These are phyloP conservation scores for Paecilomyces dactylethromorphus DNA, from an alignment of 2,329 filamentous ascomycete species.

Conservation along the genomic window DNA sequence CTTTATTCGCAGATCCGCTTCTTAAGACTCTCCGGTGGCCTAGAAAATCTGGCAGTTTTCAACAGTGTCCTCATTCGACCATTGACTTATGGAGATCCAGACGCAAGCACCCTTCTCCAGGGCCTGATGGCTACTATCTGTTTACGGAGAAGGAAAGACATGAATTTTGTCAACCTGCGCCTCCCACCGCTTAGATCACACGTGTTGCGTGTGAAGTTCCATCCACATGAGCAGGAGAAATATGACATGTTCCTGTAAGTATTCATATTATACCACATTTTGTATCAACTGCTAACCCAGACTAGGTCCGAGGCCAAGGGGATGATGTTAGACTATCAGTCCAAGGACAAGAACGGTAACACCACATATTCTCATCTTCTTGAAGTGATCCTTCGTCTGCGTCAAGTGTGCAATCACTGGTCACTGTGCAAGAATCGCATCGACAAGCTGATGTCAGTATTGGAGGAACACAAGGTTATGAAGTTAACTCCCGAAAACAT, in stretches of 20 bases:
- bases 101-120: constrained; percentile 62
- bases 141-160: constrained; percentile 76
- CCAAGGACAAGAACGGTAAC: constrained; percentile 35
- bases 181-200: constrained; percentile 73
- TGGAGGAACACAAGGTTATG: constrained; percentile 63
- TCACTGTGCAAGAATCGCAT: constrained; percentile 70
- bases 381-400: constrained; percentile 72
- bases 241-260: constrained; percentile 66
- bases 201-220: constrained; percentile 67
- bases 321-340: constrained; percentile 56
- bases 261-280: constrained; percentile 2
- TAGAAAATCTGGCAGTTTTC: constrained; percentile 68
- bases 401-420: constrained; percentile 88
- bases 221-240: constrained; percentile 65
- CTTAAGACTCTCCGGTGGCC: constrained; percentile 65
- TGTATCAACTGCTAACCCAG: constrained; percentile 17
- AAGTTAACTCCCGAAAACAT: constrained; percentile 66
- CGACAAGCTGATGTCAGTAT: constrained; percentile 61
- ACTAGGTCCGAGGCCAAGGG: constrained; percentile 65
- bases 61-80: constrained; percentile 65
- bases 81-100: constrained; percentile 50
- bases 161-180: constrained; percentile 77
- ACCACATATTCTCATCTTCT: constrained; percentile 67
- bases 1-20: constrained; percentile 75
- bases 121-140: constrained; percentile 74